Percentiles rank a stretch among this genome's conserved stretches.
phyloP scores from a whole-genome alignment of 2,329 filamentous ascomycete genomes.

The Xylariaceae sp. region DNA sequence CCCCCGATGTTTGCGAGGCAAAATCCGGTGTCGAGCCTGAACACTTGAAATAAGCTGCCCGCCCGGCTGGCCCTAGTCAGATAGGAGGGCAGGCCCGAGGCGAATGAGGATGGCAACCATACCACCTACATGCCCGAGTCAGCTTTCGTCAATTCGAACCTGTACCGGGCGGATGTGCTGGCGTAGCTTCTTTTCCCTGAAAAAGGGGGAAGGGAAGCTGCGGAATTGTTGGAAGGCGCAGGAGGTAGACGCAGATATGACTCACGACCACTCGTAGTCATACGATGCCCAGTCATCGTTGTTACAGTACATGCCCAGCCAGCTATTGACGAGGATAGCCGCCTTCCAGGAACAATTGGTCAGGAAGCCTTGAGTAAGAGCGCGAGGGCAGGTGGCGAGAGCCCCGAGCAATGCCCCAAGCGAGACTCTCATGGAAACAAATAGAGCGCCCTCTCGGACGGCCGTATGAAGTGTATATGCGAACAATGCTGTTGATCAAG shows the following conservation, averaged over 20 bases:
- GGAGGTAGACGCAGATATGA: no score
- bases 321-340: constrained; percentile 29
- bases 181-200: no score
- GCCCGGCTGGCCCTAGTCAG: background rate
- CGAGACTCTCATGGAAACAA: constrained; percentile 5
- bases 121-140: no score
- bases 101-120: background rate
- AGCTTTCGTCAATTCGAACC: no score
- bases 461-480: background rate
- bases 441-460: background rate
- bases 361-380: constrained; percentile 29
- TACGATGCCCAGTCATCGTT: constrained; percentile 32
- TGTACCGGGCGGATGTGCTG: no score
- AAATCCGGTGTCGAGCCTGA: constrained; percentile 35
- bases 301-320: constrained; percentile 39
- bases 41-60: constrained; percentile 1
- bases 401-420: constrained; percentile 9
- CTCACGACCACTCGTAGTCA: constrained; percentile 36
- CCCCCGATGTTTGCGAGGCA: constrained; percentile 30
- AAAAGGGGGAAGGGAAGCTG: no score
- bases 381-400: constrained; percentile 27
- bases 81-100: no score
- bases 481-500: no score
- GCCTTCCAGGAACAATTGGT: constrained; percentile 35
- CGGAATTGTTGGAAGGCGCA: no score